Percentiles rank a stretch among this genome's conserved stretches.
Conservation (phyloP, 306 rosid genomes). For the Cucurbita ficifolia region DNA sequence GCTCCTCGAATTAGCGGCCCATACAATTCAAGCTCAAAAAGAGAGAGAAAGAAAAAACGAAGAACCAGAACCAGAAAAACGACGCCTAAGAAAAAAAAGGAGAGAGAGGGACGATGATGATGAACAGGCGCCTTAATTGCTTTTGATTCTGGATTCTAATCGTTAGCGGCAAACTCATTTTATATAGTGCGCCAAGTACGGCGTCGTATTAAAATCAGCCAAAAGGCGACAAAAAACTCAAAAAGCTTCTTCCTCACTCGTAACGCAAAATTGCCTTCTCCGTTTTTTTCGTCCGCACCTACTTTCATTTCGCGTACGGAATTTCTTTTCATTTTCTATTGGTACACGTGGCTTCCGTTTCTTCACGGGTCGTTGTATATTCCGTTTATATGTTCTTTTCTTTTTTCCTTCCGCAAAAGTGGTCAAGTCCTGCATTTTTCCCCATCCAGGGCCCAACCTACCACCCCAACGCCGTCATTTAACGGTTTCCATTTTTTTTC, state of each 20-base stretch:
- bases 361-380: background rate
- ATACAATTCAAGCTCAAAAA: slow-evolving; percentile 32
- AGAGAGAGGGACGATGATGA: background rate
- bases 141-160: background rate
- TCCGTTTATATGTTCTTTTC: background rate
- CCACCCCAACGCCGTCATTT: background rate
- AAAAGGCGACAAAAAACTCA: background rate
- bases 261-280: background rate
- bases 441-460: background rate
- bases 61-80: background rate
- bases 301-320: slow-evolving; percentile 9
- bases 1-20: slow-evolving; percentile 87
- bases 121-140: background rate
- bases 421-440: background rate
- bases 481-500: background rate
- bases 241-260: background rate
- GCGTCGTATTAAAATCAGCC: background rate
- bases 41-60: background rate
- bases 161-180: too few species aligned
- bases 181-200: background rate
- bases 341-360: background rate
- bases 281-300: slow-evolving; percentile 4
- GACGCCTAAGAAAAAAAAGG: background rate
- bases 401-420: background rate
- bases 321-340: background rate